These are phyloP conservation scores for Artemisia argyi DNA, from an alignment of 129 eudicot genomes.

Conservation along the genomic window DNA sequence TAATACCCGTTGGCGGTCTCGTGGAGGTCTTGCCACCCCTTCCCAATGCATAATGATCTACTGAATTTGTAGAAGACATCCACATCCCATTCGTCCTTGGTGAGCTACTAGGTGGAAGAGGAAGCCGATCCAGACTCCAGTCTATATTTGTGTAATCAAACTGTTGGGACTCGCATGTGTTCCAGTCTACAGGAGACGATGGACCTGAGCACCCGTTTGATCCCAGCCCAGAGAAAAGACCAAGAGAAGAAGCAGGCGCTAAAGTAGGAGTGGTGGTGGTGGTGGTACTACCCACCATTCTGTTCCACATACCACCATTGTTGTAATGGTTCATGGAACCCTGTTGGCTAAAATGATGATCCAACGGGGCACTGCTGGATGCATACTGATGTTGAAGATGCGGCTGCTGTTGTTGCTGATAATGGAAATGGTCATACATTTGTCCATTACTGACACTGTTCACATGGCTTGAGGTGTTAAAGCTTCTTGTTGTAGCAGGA, in stretches of 20 bases:
- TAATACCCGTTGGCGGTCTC: conserved; percentile 46
- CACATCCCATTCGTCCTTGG: conserved; percentile 49
- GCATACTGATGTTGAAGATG: conserved; percentile 40
- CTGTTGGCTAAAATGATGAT: conserved; percentile 34
- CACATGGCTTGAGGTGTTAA: conserved; percentile 35
- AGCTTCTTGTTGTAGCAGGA: conserved; percentile 56
- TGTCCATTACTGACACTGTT: conserved; percentile 33
- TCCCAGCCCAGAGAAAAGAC: conserved; percentile 74
- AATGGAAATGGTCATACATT: conserved; percentile 47
- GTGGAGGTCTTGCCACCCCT: conserved; percentile 38
- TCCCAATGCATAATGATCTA: conserved; percentile 15
- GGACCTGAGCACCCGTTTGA: conserved; percentile 68
- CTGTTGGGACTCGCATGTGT: conserved; percentile 51
- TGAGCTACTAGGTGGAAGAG: conserved; percentile 28
- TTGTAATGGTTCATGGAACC: conserved; percentile 33
- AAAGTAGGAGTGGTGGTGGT: conserved; percentile 59
- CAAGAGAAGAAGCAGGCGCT: conserved; percentile 83
- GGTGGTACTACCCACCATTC: conserved; percentile 33
- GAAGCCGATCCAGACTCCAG: conserved; percentile 75
- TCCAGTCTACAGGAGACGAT: conserved; percentile 81
- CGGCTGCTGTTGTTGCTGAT: conserved; percentile 44
- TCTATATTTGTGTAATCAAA: conserved; percentile 80
- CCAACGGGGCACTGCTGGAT: conserved; percentile 50
- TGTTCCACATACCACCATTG: conserved; percentile 50
- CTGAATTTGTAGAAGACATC: conserved; percentile 33